Base-by-base conservation (phyloP, 139 green algal genomes). In the Chloropicon primus region DNA sequence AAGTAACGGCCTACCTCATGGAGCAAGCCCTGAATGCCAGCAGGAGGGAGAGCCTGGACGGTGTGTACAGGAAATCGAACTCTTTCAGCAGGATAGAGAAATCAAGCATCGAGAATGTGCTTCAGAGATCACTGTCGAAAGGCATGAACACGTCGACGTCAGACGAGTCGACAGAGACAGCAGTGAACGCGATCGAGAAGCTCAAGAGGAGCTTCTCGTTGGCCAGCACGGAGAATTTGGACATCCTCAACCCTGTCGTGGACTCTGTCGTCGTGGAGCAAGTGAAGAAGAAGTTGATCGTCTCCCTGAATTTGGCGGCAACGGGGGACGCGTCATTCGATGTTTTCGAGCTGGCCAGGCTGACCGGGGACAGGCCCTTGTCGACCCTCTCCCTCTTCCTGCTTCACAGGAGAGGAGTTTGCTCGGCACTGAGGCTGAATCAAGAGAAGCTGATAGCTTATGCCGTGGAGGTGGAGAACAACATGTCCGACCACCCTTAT, bases 401-500 rank as follows among this genome's bases (percentile, higher is more conserved):
- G 5, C 41, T 62, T 5, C 41, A 62, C 41, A 62, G 41, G 41
- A 62, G 41, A 17, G 41, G 41, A 5, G 41, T 62, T 5, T 62
- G 41, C 41, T 62, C 41, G 10, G 41, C 41, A 5, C 17, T 62
- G 41, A 5, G 41, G 41, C 73, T 76, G 73, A 5, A 76, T 2
- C 73, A 28, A 21, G 5, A 22, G 2, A 26, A 76, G 73, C 73
- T 76, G 23, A 27, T 76, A 22, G 73, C 73, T 25, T 76, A 76
- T 25, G 28, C 41, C 73, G 28, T 76, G n/a, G 73, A 27, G 25
- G 28, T 76, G 25, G 73, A 76, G 73, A 28, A 76, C 73, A 28
- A 28, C 73, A 54, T 54, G 25, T 54, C 24, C 73, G 73, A 27
- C 73, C 27, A 76, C 73, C 25, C 73, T 2, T 76, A 76, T 28